These are phyloP conservation scores for Cornus kousa DNA, from an alignment of 148 eudicot genomes.

Conservation along the genomic window DNA sequence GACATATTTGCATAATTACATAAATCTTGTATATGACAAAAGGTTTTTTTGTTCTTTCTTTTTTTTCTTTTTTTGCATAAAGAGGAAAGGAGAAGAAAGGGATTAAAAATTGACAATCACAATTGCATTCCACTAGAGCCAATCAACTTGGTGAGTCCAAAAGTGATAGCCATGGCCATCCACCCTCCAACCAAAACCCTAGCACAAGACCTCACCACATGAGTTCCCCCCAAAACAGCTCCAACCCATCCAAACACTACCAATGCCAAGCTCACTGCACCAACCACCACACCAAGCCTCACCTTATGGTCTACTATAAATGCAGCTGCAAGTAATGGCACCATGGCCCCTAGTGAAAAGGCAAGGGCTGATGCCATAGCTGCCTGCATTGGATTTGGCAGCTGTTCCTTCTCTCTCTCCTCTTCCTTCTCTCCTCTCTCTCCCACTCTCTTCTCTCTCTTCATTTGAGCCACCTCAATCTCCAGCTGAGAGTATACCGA, in stretches of 20 bases:
- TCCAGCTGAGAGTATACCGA: conserved; percentile 34
- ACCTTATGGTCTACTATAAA: conserved; percentile 26
- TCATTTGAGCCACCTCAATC: conserved; percentile 35
- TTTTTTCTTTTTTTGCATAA: too few relatives aligned
- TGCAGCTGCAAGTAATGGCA: conserved; percentile 37
- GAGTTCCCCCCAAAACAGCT: conserved; percentile 15
- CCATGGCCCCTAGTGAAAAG: conserved; percentile 27
- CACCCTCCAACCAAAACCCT: conserved; percentile 49
- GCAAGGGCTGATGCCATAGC: conserved; percentile 38
- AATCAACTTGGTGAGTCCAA: conserved; percentile 33
- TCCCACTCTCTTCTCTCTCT: conserved; percentile 23
- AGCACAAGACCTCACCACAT: conserved; percentile 18
- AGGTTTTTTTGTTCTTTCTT: too few relatives aligned
- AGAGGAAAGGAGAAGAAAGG: neutral
- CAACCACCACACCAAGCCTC: conserved; percentile 26
- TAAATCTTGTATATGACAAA: too few relatives aligned
- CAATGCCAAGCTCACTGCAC: conserved; percentile 30
- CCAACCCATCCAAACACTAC: conserved; percentile 18
- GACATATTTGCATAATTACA: too few relatives aligned
- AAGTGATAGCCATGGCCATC: conserved; percentile 49
- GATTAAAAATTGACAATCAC: neutral
- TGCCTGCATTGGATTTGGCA: conserved; percentile 37
- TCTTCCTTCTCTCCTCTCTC: neutral
- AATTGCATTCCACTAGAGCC: conserved; percentile 15
- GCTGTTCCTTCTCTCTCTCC: conserved; percentile 10